Base-by-base conservation (phyloP, 345 rosid species). In the Acer yangbiense region DNA sequence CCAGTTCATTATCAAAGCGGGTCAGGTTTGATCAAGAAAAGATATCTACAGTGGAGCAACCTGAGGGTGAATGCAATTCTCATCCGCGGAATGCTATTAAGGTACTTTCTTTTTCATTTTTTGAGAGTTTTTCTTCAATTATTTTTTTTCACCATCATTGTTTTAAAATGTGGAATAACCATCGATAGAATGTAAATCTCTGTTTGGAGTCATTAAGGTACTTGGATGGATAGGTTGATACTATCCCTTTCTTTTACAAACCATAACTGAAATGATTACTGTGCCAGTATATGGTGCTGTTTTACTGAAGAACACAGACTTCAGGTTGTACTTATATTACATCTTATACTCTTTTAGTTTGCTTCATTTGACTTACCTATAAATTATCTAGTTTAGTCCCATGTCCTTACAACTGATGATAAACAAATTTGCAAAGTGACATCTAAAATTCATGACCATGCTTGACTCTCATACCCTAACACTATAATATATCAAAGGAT, bases 1-100 rank as follows among this genome's bases (percentile, higher is more conserved):
- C 85, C 17, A 86, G 83, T 78, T 88, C 88, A 64, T 83, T 84
- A 27, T 86, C 89, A 65, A 94, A 94, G 79, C 86, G 92, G 67
- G 85, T 88, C 61, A 92, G 87, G 84, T 63, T 90, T 75, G 97
- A 79, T 68, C 85, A 81, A 70, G 86, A 83, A 73, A 86, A 70
- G 75, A 79, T 79, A 74, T 79, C 79, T 76, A 43, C 74, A 70
- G 64, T 71, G 61, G 88, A 85, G 85, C 90, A 79, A 81, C 81
- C 74, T 69, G 86, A 80, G 63, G 89, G 82, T 41, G 92, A 87
- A 77, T 78, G 88, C 88, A 84, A 87, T 32, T 86, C 92, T 82
- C 81, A 74, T 76, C 78, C 79, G 68, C 76, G 72, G 76, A 82
- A 74, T 61, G 69, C 86, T 58, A 78, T 61, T 78, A 84, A 86